Evolutionary conservation across 2,329 filamentous ascomycete species (phyloP), one percentile per base, ranked within the genome.

Genomic region (Cercospora berteroae): DNA sequence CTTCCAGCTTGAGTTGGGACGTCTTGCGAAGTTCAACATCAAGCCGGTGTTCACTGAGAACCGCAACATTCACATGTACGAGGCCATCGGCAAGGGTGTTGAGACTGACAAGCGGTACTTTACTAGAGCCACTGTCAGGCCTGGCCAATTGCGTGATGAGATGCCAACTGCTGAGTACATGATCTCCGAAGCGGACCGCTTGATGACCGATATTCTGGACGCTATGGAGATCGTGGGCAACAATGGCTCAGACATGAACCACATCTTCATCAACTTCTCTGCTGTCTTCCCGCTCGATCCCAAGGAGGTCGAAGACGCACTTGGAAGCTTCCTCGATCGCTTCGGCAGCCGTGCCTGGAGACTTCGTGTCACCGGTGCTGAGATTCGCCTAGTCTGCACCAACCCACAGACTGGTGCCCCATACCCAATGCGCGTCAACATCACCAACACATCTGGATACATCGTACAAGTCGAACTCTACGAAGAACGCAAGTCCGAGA

Each of bases 221-320:
- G 95, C 95, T 55, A 85, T 99, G 67, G 95, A 99, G 85, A 97
- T 99, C 75, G 96, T 97, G 77, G 95, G 95, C 78, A 97, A 97
- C 86, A 98, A 97, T 84, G 96, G 96, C 84, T 97, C 95, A 61
- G 95, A 99, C 85, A 87, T 99, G 78, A 99, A 99, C 86, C 95
- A 99, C 83, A 95, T 99, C 86, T 99, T 99, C 85, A 95, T 99
- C 86, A 98, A 99, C 87, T 99, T 99, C 84, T 95, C 93, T 0
- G 93, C 94, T 9, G 92, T 97, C 67, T 98, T 99, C 89, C 92
- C 93, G 79, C 88, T 99, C 59, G 86, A 93, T 76, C 94, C 95
- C 3, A 83, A 88, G 67, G 93, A 97, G 82, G 93, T 99, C 16
- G 93, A 98, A 82, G 88, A 96, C 80, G 94, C 93, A 31, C 88